Conservation (phyloP, 805 yeast species). For the Pichia nanzhaoensis region DNA sequence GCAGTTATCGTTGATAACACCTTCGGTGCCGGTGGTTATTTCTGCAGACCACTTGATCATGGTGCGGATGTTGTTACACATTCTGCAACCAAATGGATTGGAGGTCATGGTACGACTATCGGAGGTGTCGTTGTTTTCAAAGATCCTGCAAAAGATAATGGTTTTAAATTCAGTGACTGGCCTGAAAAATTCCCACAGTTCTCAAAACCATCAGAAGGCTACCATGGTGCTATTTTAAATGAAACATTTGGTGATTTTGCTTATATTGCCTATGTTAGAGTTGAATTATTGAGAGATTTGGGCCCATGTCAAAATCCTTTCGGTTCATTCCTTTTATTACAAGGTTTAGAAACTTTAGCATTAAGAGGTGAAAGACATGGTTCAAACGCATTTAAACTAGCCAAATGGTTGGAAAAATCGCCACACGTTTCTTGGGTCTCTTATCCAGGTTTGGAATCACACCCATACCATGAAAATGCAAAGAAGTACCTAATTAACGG, state of each 20-base stretch:
- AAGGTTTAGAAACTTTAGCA: conserved; percentile 92
- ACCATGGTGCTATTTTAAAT: conserved; percentile 79
- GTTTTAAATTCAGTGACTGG: conserved; percentile 82
- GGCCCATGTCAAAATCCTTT: conserved; percentile 90
- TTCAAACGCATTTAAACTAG: conserved; percentile 72
- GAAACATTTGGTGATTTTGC: conserved; percentile 80
- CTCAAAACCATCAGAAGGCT: conserved; percentile 85
- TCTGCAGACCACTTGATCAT: conserved; percentile 73
- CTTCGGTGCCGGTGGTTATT: conserved; percentile 93
- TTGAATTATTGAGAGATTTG: conserved; percentile 82
- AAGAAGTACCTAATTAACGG: conserved; percentile 76
- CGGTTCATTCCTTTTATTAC: conserved; percentile 76
- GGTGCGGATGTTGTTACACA: conserved; percentile 92
- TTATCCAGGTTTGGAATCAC: conserved; percentile 81
- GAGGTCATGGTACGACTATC: conserved; percentile 94
- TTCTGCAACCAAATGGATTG: conserved; percentile 97
- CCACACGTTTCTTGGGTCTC: conserved; percentile 79
- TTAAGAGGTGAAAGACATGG: conserved; percentile 92
- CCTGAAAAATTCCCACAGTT: conserved; percentile 90
- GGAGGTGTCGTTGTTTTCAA: conserved; percentile 72
- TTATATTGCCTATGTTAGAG: conserved; percentile 71
- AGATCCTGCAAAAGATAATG: conserved; percentile 62
- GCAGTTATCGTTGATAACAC: conserved; percentile 95
- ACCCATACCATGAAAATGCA: conserved; percentile 72
- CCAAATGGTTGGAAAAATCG: conserved; percentile 64